Percentiles rank a stretch among this genome's conserved stretches.
These are phyloP conservation scores for Eucalyptus lansdowneana DNA, from an alignment of 345 rosid genomes.

Conservation along the genomic window DNA sequence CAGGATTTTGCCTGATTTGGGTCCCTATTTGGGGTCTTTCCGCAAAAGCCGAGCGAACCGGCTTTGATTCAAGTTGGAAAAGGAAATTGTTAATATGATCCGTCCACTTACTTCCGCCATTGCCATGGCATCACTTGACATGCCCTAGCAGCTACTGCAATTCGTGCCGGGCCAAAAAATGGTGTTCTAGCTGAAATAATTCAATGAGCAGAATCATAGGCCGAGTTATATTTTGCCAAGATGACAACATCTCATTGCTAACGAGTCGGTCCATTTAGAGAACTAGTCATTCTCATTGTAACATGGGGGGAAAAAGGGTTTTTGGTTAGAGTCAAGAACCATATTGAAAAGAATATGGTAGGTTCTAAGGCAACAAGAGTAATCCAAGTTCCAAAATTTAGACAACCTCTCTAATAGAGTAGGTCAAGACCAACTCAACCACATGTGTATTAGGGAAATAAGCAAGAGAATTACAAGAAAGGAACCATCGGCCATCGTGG, in stretches of 20 bases:
- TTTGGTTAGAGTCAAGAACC: fast-evolving
- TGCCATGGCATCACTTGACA: background rate
- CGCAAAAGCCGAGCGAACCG: background rate
- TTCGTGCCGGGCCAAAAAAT: background rate
- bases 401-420: no score
- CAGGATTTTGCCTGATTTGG: background rate
- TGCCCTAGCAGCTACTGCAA: background rate
- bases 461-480: no score
- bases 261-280: background rate
- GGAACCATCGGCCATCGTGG: no score
- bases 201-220: background rate
- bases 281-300: background rate
- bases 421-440: no score
- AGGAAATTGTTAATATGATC: background rate
- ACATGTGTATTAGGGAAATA: no score
- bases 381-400: no score
- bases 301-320: background rate
- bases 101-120: background rate
- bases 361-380: no score
- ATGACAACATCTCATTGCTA: background rate
- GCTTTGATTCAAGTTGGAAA: background rate
- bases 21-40: background rate
- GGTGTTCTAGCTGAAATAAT: background rate
- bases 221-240: background rate
- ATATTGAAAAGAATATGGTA: no score